These are phyloP conservation scores for Neoboletus brunneissimus DNA, from an alignment of 768 basidiomycete genomes.

Conservation along the genomic window DNA sequence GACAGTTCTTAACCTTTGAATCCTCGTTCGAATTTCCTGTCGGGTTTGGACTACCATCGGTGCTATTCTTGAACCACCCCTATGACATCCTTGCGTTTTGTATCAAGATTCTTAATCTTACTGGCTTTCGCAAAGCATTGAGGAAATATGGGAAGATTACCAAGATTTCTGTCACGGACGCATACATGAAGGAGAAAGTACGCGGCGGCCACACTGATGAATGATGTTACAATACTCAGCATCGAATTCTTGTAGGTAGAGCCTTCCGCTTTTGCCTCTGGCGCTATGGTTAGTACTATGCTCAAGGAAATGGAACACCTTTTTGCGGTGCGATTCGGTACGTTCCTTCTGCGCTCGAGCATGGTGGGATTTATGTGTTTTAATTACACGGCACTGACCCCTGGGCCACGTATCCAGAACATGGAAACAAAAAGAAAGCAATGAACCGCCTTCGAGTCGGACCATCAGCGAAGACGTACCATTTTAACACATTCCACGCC, in stretches of 20 bases:
- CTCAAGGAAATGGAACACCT: conserved; percentile 73
- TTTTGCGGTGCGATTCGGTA: conserved; percentile 77
- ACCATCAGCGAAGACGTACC: conserved; percentile 52
- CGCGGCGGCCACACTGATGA: not conserved
- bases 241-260: conserved; percentile 49
- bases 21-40: not conserved
- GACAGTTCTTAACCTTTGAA: not conserved
- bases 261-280: conserved; percentile 63
- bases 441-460: conserved; percentile 59
- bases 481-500: conserved; percentile 70
- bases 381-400: not conserved
- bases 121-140: conserved; percentile 83
- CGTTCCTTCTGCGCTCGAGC: conserved; percentile 20
- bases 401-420: conserved; percentile 33
- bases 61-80: not conserved
- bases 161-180: conserved; percentile 64
- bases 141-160: conserved; percentile 86
- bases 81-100: not conserved
- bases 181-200: conserved; percentile 82
- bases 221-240: not conserved
- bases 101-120: conserved; percentile 74
- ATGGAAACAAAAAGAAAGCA: conserved; percentile 80
- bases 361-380: not conserved
- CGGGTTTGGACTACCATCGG: not conserved
- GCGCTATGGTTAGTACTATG: conserved; percentile 58